phyloP scores from a whole-genome alignment of 2,329 filamentous ascomycete genomes.

The Mycosphaerella arachidis region DNA sequence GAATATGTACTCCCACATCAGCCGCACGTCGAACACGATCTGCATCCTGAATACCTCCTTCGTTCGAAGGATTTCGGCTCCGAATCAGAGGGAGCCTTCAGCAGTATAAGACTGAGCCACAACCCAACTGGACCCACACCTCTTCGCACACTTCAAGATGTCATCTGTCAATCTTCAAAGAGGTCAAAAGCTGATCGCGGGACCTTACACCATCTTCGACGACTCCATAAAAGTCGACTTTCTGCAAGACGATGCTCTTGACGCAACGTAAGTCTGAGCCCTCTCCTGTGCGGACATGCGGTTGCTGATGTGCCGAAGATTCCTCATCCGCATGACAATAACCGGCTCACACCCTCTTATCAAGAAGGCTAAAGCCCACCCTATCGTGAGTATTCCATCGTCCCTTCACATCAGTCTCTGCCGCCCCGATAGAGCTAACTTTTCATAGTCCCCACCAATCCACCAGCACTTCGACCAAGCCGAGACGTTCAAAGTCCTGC shows the following conservation, averaged over 20 bases:
- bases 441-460: slow-evolving; percentile 4
- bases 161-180: slow-evolving; percentile 2
- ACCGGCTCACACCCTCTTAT: slow-evolving; percentile 1
- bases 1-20: background rate
- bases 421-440: too few species aligned
- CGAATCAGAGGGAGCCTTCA: background rate
- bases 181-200: slow-evolving; percentile 2
- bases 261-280: slow-evolving; percentile 4
- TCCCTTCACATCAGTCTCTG: background rate
- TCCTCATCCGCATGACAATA: slow-evolving; percentile 4
- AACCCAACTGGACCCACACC: background rate
- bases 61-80: background rate
- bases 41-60: background rate
- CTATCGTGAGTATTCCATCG: background rate
- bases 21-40: background rate
- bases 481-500: slow-evolving; percentile 14
- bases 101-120: background rate
- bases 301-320: background rate
- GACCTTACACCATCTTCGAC: slow-evolving; percentile 10
- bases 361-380: slow-evolving; percentile 3
- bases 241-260: slow-evolving; percentile 7
- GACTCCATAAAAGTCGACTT: slow-evolving; percentile 9
- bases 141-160: background rate
- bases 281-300: background rate
- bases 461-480: slow-evolving; percentile 14